These are phyloP conservation scores for Perkinsus olseni DNA, from an alignment of 169 alveolate genomes.

Conservation along the genomic window DNA sequence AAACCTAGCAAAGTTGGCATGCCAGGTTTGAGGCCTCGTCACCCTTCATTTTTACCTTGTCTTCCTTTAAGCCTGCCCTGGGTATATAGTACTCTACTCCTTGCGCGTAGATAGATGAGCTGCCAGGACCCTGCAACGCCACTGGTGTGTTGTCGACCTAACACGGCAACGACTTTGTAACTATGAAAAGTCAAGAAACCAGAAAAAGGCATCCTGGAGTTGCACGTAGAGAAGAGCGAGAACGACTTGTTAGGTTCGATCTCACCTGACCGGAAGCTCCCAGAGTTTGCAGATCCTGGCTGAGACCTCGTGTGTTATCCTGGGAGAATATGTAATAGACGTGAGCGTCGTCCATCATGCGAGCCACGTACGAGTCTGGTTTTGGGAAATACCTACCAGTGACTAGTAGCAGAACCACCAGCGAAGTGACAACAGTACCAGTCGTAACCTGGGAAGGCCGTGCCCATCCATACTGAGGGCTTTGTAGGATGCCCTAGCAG, in stretches of 20 bases:
- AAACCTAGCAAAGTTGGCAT: background rate
- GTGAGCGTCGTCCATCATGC: background rate
- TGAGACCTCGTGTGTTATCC: background rate
- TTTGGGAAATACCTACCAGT: background rate
- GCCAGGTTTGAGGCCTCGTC: background rate
- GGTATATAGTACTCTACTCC: background rate
- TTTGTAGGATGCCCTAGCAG: background rate
- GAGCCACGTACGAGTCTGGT: background rate
- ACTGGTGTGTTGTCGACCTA: background rate
- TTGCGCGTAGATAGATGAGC: background rate
- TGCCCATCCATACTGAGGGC: background rate
- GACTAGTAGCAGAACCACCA: too few relatives aligned
- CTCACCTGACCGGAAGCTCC: background rate
- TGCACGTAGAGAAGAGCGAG: too few relatives aligned
- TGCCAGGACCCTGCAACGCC: background rate
- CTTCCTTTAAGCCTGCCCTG: background rate
- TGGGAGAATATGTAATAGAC: background rate
- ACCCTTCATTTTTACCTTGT: background rate
- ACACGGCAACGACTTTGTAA: too few relatives aligned
- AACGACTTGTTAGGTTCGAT: too few relatives aligned
- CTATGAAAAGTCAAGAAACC: too few relatives aligned
- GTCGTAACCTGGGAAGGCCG: background rate
- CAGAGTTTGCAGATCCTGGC: background rate
- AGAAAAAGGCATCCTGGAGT: background rate
- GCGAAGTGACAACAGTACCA: too few relatives aligned